Evolutionary conservation across 1,284 basidiomycete genomes (phyloP), one percentile per base, ranked within the genome.

Genomic region (Moniliophthora roreri): DNA sequence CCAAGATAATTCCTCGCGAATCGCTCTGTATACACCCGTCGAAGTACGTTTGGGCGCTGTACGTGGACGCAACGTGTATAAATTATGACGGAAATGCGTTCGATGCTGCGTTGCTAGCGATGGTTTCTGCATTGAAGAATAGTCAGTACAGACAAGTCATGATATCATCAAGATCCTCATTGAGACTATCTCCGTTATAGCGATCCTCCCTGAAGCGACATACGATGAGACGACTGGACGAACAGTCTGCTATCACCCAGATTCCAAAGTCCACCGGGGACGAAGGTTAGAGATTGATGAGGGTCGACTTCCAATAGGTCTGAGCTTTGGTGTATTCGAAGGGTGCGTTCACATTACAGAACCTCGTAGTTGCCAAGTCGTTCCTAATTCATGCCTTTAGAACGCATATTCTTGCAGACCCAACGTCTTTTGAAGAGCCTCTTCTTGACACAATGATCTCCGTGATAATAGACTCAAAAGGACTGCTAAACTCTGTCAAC

Each of bases 21-120:
- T 82, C 85, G 0, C 79, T 99, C 1, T 88, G 87, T 63, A 97
- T 99, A 50, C 78, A 89, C 16, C 80, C 84, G 0, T 86, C 84
- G 3, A 91, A 89, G 67, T 80, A 92, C 0, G 94, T 79, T 0
- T 99, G 95, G 94, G 87, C 89, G 21, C 76, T 99, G 15, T 98
- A 98, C 68, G 79, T 98, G 58, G 96, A 99, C 60, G 84, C 93
- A 26, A 91, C 89, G 4, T 98, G 95, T 69, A 90, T 99, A 62
- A 98, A 96, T 72, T 96, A 95, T 63, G 95, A 99, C 67, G 96
- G 96, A 8, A 98, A 98, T 64, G 89, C 83, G 1, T 91, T 97
- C 59, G 96, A 99, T 59, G 93, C 95, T 0, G 82, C 92, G 0
- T 76, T 98, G 2, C 68, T 98, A 13, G 93, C 94, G 0, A 90